A percentile compares a stretch with the other conserved stretches of the same genome.
These are phyloP conservation scores for Gossypium davidsonii DNA, from an alignment of 441 rosid species.

Conservation along the genomic window DNA sequence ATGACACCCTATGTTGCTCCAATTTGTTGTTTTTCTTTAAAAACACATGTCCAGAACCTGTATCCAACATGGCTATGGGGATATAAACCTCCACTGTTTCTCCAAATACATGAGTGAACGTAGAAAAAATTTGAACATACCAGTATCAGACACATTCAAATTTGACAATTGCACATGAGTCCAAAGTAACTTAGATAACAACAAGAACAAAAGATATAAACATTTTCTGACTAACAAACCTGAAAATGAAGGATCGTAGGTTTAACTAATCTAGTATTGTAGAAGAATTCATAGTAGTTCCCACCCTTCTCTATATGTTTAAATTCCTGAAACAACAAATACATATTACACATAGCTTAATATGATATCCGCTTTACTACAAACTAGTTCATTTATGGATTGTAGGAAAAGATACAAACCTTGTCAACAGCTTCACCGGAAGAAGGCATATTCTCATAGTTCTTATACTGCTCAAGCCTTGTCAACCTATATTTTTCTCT, in stretches of 20 bases:
- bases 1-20: background rate
- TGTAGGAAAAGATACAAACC: constrained; percentile 24
- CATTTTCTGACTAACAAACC: constrained; percentile 16
- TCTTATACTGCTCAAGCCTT: constrained; percentile 56
- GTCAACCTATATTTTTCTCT: constrained; percentile 51
- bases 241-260: constrained; percentile 43
- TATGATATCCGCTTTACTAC: background rate
- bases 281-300: constrained; percentile 33
- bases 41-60: too few species aligned
- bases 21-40: too few species aligned
- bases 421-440: constrained; percentile 39
- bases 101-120: too few species aligned
- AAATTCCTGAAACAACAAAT: constrained; percentile 21
- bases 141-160: too few species aligned
- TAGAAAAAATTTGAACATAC: too few species aligned
- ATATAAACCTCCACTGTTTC: too few species aligned
- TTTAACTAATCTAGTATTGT: constrained; percentile 34
- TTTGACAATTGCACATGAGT: too few species aligned
- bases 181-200: too few species aligned
- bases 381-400: background rate
- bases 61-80: too few species aligned
- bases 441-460: constrained; percentile 40
- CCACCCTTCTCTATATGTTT: constrained; percentile 30
- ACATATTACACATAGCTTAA: background rate
- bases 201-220: background rate